These are phyloP conservation scores for Beverwykella pulmonaria DNA, from an alignment of 495 filamentous ascomycete genomes.

Conservation along the genomic window DNA sequence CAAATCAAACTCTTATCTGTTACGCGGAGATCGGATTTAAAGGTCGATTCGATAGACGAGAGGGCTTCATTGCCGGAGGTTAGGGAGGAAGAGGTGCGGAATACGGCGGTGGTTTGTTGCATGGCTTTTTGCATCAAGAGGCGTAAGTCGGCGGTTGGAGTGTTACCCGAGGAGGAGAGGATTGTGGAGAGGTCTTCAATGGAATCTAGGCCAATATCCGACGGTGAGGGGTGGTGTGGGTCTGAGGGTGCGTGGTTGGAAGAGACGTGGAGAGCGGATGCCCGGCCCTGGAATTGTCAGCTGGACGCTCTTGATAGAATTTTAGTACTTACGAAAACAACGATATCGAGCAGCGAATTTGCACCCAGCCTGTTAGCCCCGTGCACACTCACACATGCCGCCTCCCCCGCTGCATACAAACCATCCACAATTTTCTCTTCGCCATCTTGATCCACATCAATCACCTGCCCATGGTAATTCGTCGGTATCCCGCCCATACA, in stretches of 20 bases:
- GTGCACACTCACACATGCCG: slow-evolving; percentile 97
- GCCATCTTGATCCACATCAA: slow-evolving; percentile 75
- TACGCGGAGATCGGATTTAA: slow-evolving; percentile 45
- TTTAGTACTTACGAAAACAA: slow-evolving; percentile 70
- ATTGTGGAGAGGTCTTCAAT: slow-evolving; percentile 83
- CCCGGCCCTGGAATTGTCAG: slow-evolving; percentile 59
- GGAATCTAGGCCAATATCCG: slow-evolving; percentile 81
- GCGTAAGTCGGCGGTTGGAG: slow-evolving; percentile 81
- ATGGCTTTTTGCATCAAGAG: slow-evolving; percentile 95
- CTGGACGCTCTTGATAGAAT: background rate
- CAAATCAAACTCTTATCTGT: slow-evolving; percentile 87
- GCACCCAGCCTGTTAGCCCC: slow-evolving; percentile 96
- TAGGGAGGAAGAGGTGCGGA: slow-evolving; percentile 87
- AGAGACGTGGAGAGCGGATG: slow-evolving; percentile 92
- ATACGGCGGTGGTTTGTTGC: slow-evolving; percentile 95
- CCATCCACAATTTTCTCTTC: slow-evolving; percentile 92
- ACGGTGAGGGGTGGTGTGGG: slow-evolving; percentile 71
- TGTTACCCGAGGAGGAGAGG: slow-evolving; percentile 78
- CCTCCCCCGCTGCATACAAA: slow-evolving; percentile 94
- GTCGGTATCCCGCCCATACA: slow-evolving; percentile 99
- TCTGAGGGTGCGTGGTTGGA: slow-evolving; percentile 81
- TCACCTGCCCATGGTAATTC: slow-evolving; percentile 93
- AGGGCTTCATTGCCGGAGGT: slow-evolving; percentile 84
- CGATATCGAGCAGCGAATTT: slow-evolving; percentile 94
- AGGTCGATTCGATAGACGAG: slow-evolving; percentile 74